A percentile compares a stretch with the other conserved stretches of the same genome.
Evolutionary conservation across 352 stramenopile species (phyloP).

Genomic region (Phytophthora aleatoria): DNA sequence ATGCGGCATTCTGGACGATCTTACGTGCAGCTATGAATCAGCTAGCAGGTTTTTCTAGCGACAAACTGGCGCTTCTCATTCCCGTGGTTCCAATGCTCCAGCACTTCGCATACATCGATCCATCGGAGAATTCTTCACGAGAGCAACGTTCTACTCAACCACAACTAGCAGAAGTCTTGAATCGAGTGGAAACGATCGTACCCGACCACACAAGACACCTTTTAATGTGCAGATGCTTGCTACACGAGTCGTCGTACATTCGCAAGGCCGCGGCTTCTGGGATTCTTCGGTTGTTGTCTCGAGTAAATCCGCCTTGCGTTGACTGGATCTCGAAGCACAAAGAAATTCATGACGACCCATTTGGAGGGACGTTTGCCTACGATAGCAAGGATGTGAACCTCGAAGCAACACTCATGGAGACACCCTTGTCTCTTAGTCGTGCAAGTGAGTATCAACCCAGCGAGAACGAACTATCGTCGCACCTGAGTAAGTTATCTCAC

Average conservation of each 20-base stretch:
- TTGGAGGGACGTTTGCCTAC: slow-evolving; percentile 15
- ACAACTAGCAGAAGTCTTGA: slow-evolving; percentile 46
- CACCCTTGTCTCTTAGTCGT: slow-evolving; percentile 30
- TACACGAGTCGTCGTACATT: slow-evolving; percentile 56
- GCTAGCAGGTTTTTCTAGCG: slow-evolving; percentile 14
- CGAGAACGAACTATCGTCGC: slow-evolving; percentile 38
- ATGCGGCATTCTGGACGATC: slow-evolving; percentile 35
- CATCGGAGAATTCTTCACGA: slow-evolving; percentile 20
- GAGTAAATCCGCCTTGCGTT: slow-evolving; percentile 8
- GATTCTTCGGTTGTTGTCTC: slow-evolving; percentile 42
- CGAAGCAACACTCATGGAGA: slow-evolving; percentile 35
- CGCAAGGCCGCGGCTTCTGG: slow-evolving; percentile 52
- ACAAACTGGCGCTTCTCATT: slow-evolving; percentile 28
- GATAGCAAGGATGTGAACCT: slow-evolving; percentile 20
- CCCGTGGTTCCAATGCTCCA: slow-evolving; percentile 53
- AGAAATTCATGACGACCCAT: slow-evolving; percentile 41
- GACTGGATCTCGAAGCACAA: slow-evolving; percentile 25
- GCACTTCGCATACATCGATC: slow-evolving; percentile 62
- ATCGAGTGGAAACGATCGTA: slow-evolving; percentile 41
- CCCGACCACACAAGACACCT: slow-evolving; percentile 23
- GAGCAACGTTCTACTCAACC: slow-evolving; percentile 38
- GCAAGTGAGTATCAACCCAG: slow-evolving; percentile 25
- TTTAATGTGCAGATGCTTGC: slow-evolving; percentile 52
- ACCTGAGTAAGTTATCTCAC: slow-evolving; percentile 36
- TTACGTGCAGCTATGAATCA: slow-evolving; percentile 32